These are phyloP conservation scores for Thuidium tamariscinum DNA, from an alignment of 225 moss, liverwort and hornwort species.

Conservation along the genomic window DNA sequence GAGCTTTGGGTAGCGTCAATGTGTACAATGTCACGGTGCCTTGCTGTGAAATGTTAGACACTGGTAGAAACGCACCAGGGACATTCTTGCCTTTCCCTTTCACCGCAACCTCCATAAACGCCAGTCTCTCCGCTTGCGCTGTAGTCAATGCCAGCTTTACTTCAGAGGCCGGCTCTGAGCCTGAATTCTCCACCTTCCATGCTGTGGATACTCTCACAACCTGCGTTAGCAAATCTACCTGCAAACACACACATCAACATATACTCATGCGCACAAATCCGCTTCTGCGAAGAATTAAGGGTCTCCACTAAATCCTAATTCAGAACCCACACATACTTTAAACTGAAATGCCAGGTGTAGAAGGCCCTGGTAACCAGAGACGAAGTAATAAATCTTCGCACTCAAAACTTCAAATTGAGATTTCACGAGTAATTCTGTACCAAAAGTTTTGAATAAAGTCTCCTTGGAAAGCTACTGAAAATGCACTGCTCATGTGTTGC, in stretches of 20 bases:
- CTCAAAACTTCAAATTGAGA: background rate
- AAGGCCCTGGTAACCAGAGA: background rate
- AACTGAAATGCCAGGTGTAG: background rate
- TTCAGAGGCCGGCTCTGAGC: constrained; percentile 41
- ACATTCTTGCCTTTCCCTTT: constrained; percentile 64
- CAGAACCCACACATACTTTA: background rate
- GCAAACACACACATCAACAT: background rate
- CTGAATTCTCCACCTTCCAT: constrained; percentile 68
- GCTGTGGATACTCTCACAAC: constrained; percentile 53
- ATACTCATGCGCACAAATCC: background rate
- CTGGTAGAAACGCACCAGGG: constrained; percentile 11
- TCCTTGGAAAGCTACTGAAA: background rate
- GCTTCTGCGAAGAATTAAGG: background rate
- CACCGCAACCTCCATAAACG: constrained; percentile 45
- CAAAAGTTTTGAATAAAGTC: background rate
- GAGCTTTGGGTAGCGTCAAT: constrained; percentile 41
- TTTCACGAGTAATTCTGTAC: background rate
- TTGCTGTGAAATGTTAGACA: constrained; percentile 13
- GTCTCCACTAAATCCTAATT: background rate
- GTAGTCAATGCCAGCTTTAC: constrained; percentile 42
- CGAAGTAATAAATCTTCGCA: background rate
- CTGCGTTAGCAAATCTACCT: constrained; percentile 76
- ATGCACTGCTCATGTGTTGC: background rate
- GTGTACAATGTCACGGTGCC: constrained; percentile 33
- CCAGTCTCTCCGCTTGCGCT: constrained; percentile 41